A percentile compares a stretch with the other conserved stretches of the same genome.
These are phyloP conservation scores for Somion occarium DNA, from an alignment of 1,284 basidiomycete genomes.

Conservation along the genomic window DNA sequence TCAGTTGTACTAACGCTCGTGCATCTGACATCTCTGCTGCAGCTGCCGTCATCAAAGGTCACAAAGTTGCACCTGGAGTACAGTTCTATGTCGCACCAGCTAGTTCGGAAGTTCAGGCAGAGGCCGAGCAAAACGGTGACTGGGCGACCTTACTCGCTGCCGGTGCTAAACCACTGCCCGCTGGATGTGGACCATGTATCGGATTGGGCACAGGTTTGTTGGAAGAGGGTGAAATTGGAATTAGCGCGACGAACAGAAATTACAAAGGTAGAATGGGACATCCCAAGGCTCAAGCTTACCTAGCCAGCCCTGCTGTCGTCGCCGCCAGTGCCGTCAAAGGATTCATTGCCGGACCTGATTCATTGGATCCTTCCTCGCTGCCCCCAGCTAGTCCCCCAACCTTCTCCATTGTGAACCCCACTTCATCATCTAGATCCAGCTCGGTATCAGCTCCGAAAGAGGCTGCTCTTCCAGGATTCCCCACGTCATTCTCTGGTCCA, in stretches of 20 bases:
- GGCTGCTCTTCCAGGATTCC: conserved; percentile 77
- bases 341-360: conserved; percentile 83
- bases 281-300: conserved; percentile 92
- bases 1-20: conserved; percentile 97
- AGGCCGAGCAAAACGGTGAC: conserved; percentile 82
- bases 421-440: conserved; percentile 24
- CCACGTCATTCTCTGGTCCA: conserved; percentile 76
- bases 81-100: conserved; percentile 99
- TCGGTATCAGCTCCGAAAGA: conserved; percentile 38
- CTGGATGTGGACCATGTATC: conserved; percentile 98
- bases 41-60: conserved; percentile 82
- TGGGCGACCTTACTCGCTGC: conserved; percentile 86
- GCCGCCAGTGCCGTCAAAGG: conserved; percentile 94
- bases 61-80: conserved; percentile 84
- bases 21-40: conserved; percentile 93
- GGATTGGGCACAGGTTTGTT: conserved; percentile 91
- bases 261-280: conserved; percentile 99
- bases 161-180: conserved; percentile 90
- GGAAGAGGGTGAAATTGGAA: conserved; percentile 92
- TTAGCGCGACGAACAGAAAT: conserved; percentile 97
- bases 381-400: conserved; percentile 52
- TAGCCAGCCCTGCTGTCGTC: conserved; percentile 95
- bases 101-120: conserved; percentile 86
- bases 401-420: conserved; percentile 49
- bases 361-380: conserved; percentile 51